Conservation (phyloP, 2,329 filamentous ascomycete genomes). For the Plenodomus biglobosus region DNA sequence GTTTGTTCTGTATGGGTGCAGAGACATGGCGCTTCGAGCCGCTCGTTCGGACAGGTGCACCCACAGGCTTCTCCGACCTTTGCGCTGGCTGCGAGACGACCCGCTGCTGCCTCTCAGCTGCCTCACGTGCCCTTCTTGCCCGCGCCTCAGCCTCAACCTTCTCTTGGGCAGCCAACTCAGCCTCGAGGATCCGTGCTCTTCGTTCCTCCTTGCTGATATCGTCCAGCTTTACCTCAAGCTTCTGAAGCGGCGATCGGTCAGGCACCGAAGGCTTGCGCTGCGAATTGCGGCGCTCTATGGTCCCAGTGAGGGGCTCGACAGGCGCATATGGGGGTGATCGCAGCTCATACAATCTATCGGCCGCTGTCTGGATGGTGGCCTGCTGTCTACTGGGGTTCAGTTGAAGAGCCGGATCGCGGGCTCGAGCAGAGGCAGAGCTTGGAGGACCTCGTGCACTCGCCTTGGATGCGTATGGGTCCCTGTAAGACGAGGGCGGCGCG, state of each 20-base stretch:
- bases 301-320: constrained; percentile 30
- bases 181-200: constrained; percentile 78
- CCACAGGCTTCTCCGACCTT: constrained; percentile 10
- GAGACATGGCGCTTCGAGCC: constrained; percentile 38
- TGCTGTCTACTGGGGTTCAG: constrained; percentile 40
- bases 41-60: constrained; percentile 15
- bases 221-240: constrained; percentile 84
- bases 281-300: constrained; percentile 26
- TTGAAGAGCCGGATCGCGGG: constrained; percentile 39
- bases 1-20: constrained; percentile 29
- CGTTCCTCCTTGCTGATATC: constrained; percentile 97
- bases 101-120: constrained; percentile 34
- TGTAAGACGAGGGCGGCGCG: constrained; percentile 50
- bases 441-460: constrained; percentile 18
- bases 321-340: constrained; percentile 37
- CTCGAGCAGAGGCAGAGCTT: constrained; percentile 24
- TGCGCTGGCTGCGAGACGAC: constrained; percentile 33
- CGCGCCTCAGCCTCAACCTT: constrained; percentile 50
- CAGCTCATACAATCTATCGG: constrained; percentile 35
- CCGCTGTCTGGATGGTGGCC: constrained; percentile 36
- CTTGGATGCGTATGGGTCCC: constrained; percentile 41
- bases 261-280: constrained; percentile 62
- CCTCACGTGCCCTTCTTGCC: constrained; percentile 35
- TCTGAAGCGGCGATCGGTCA: constrained; percentile 88
- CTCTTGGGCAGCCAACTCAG: constrained; percentile 72